A percentile compares a stretch with the other conserved stretches of the same genome.
Evolutionary conservation across 202 grass and related monocot species (phyloP).

Genomic region (Setaria italica): DNA sequence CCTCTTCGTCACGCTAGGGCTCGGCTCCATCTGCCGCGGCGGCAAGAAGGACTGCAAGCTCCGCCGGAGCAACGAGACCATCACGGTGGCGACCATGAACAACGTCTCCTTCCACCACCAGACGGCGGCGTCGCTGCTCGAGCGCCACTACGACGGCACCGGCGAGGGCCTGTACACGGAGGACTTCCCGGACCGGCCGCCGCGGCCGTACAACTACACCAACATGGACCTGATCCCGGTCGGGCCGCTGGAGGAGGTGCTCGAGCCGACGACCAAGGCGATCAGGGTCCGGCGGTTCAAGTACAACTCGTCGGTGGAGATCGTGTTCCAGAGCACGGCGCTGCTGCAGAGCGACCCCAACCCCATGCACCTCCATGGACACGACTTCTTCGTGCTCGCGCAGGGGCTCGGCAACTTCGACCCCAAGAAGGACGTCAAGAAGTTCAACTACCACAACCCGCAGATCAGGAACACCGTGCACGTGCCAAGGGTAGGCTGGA

Average conservation of each 20-base stretch:
- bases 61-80: constrained; percentile 28
- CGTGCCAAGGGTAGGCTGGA: constrained; percentile 52
- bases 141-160: constrained; percentile 41
- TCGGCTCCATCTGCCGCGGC: constrained; percentile 44
- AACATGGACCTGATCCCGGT: constrained; percentile 37
- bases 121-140: constrained; percentile 35
- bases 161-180: constrained; percentile 40
- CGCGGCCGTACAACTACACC: constrained; percentile 48
- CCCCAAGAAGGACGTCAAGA: not conserved
- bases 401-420: constrained; percentile 56
- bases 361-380: constrained; percentile 58
- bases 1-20: constrained; percentile 49
- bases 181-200: constrained; percentile 47
- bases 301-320: constrained; percentile 54
- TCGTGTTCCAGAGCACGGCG: constrained; percentile 56
- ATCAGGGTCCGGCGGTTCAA: constrained; percentile 46
- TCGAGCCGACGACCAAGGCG: constrained; percentile 24
- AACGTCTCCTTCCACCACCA: constrained; percentile 52
- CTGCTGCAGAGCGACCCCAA: constrained; percentile 39
- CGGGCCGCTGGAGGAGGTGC: not conserved
- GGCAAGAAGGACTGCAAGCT: constrained; percentile 29
- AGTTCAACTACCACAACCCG: constrained; percentile 52
- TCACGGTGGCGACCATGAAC: constrained; percentile 61
- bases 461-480: constrained; percentile 60
- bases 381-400: constrained; percentile 61